These are phyloP conservation scores for Pugionium dolabratum DNA, from an alignment of 345 rosid genomes.

Conservation along the genomic window DNA sequence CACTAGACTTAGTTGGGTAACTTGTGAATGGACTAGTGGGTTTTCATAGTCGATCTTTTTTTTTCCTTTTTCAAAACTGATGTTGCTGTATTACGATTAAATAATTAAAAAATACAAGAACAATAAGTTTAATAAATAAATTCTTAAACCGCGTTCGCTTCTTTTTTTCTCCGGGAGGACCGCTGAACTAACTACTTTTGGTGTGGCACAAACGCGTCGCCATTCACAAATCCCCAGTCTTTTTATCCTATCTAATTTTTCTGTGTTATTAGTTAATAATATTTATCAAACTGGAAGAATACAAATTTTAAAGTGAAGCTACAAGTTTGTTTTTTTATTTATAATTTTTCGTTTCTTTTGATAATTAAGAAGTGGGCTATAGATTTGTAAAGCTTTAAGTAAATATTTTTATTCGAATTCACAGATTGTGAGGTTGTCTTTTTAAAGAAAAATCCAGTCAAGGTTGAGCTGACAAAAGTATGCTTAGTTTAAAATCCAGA, in stretches of 20 bases:
- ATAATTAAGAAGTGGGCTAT: not conserved
- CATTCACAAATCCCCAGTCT: not conserved
- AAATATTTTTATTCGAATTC: not conserved
- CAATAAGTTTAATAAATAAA: not conserved
- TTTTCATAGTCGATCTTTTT: conserved; percentile 14
- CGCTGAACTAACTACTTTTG: not conserved
- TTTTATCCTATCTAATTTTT: not conserved
- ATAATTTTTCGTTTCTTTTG: too few relatives aligned
- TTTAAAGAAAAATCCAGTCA: not conserved
- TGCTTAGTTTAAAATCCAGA: conserved; percentile 32
- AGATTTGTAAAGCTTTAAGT: not conserved
- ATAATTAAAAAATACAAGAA: not conserved
- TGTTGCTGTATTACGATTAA: not conserved
- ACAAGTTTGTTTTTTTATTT: not conserved
- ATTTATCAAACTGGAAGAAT: not conserved
- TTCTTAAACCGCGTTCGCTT: conserved; percentile 3
- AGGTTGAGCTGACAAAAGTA: conserved; percentile 36
- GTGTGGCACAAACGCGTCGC: conserved; percentile 12
- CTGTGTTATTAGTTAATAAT: not conserved
- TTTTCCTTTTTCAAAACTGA: not conserved
- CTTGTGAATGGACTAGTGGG: too few relatives aligned
- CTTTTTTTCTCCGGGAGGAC: too few relatives aligned
- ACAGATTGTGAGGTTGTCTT: not conserved
- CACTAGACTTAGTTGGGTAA: too few relatives aligned
- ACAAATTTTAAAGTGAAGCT: not conserved